These are phyloP conservation scores for Penicillium sp. DNA, from an alignment of 2,329 filamentous ascomycete species.

Conservation along the genomic window DNA sequence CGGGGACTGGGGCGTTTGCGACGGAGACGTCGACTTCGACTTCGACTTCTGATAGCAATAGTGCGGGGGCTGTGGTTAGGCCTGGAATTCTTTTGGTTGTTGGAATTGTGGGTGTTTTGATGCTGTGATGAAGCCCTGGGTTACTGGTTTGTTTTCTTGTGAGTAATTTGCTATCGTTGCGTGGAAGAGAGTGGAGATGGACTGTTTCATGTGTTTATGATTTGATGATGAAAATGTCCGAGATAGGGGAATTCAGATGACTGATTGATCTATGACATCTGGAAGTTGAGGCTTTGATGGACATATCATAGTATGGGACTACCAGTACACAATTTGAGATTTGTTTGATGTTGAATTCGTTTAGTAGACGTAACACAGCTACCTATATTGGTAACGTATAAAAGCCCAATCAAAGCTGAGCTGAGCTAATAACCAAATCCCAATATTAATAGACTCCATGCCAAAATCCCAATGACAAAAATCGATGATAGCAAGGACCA, in stretches of 20 bases:
- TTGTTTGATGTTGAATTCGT: neutral
- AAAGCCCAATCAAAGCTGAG: neutral
- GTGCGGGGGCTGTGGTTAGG: constrained; percentile 4
- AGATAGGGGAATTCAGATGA: neutral
- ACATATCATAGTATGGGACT: neutral
- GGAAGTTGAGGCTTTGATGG: neutral
- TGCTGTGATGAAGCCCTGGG: neutral
- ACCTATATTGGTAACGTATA: too few species aligned
- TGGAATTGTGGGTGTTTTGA: neutral
- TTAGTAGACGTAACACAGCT: neutral
- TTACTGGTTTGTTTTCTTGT: neutral
- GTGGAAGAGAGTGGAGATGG: neutral
- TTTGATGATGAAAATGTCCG: neutral
- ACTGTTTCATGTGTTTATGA: neutral
- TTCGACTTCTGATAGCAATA: neutral
- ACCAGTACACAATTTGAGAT: neutral
- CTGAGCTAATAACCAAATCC: neutral
- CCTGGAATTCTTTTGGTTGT: constrained; percentile 7
- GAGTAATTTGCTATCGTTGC: neutral
- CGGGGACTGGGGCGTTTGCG: constrained; percentile 6
- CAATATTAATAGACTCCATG: neutral
- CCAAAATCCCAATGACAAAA: neutral
- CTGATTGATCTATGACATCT: neutral
- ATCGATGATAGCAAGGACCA: neutral
- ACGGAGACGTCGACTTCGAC: neutral